Percentiles rank a stretch among this genome's conserved stretches.
Evolutionary conservation across 2,329 filamentous ascomycete genomes (phyloP).

Genomic region (Penicillium sp.): DNA sequence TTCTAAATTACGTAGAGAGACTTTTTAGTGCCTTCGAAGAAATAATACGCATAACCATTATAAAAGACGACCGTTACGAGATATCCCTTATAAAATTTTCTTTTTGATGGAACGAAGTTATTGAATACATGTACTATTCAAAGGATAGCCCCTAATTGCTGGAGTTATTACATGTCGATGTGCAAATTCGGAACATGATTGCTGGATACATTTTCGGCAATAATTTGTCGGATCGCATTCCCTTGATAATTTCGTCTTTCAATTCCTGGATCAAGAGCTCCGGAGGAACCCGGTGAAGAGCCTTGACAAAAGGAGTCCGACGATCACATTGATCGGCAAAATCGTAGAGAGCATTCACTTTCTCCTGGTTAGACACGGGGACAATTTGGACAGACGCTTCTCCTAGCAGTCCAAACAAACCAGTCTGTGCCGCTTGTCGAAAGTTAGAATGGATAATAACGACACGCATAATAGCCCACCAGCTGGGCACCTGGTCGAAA

Average conservation of each 20-base stretch:
- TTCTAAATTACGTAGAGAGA: too few species aligned
- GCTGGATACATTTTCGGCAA: not conserved
- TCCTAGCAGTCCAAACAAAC: constrained; percentile 1
- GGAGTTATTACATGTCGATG: not conserved
- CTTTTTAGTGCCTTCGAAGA: too few species aligned
- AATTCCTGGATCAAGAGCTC: not conserved
- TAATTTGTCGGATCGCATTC: not conserved
- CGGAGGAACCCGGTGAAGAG: not conserved
- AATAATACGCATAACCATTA: too few species aligned
- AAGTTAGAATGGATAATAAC: constrained; percentile 2
- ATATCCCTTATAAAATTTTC: too few species aligned
- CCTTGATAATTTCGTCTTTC: too few species aligned
- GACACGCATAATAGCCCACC: not conserved
- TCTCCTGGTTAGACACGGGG: not conserved
- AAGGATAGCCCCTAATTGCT: not conserved
- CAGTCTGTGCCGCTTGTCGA: not conserved
- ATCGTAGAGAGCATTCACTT: not conserved
- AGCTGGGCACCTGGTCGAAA: not conserved
- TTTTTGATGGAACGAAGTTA: too few species aligned
- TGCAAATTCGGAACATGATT: constrained; percentile 4
- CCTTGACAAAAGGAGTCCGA: not conserved
- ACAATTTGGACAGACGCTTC: constrained; percentile 3
- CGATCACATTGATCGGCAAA: not conserved
- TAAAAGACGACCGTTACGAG: too few species aligned
- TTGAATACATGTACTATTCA: not conserved